phyloP scores from a whole-genome alignment of 768 basidiomycete genomes.

The Cystofilobasidium capitatum region DNA sequence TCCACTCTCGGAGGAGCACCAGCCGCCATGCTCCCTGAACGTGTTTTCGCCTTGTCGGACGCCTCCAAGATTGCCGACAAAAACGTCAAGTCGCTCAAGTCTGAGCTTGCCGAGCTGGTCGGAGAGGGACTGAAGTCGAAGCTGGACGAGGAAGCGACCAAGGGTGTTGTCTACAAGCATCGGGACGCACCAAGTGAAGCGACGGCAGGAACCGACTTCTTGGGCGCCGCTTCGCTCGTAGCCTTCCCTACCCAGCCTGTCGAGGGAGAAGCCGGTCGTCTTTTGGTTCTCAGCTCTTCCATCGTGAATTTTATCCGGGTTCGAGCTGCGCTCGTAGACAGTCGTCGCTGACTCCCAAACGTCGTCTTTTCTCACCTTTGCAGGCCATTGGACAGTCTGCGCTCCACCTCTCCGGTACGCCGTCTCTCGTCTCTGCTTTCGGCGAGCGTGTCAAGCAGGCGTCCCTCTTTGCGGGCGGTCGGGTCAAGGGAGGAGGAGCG shows the following conservation, averaged over 20 bases:
- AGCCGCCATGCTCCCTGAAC: constrained; percentile 51
- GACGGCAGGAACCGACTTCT: constrained; percentile 19
- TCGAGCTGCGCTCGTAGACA: background rate
- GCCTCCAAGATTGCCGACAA: background rate
- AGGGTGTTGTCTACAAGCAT: constrained; percentile 6
- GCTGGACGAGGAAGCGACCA: background rate
- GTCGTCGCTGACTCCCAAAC: background rate
- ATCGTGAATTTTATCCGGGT: background rate
- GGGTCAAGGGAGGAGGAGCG: constrained; percentile 24
- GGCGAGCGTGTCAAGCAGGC: constrained; percentile 18
- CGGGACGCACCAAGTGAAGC: background rate
- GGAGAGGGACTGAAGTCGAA: background rate
- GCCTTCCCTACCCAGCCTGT: background rate
- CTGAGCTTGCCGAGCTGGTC: constrained; percentile 13
- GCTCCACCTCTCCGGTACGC: constrained; percentile 19
- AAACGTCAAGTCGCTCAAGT: background rate
- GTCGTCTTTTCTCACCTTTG: background rate
- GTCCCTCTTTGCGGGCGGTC: constrained; percentile 3
- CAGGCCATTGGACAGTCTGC: background rate
- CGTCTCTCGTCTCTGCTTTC: constrained; percentile 16
- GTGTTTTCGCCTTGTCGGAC: constrained; percentile 43
- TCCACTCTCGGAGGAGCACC: constrained; percentile 54
- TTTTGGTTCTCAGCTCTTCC: constrained; percentile 8
- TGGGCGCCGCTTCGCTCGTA: background rate
- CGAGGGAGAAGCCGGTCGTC: background rate